phyloP scores from a whole-genome alignment of 257 asterid species.

The Perilla frutescens region DNA sequence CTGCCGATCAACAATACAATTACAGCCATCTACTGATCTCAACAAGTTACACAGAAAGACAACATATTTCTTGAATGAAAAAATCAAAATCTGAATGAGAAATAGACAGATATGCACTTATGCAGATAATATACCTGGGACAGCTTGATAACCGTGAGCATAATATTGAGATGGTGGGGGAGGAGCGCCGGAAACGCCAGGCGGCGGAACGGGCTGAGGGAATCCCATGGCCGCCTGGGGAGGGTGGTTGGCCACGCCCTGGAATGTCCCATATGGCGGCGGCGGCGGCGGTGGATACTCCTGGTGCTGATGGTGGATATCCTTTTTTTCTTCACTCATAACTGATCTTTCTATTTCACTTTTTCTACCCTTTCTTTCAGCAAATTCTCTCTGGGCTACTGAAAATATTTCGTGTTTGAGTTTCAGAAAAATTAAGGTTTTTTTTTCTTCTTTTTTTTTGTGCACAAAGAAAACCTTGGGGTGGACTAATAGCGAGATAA shows the following conservation, averaged over 20 bases:
- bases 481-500: background rate
- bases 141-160: constrained; percentile 82
- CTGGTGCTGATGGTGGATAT: constrained; percentile 44
- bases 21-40: constrained; percentile 24
- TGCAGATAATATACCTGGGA: constrained; percentile 56
- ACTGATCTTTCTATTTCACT: constrained; percentile 10
- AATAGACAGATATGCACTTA: background rate
- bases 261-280: constrained; percentile 83
- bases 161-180: constrained; percentile 58
- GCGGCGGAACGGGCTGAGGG: constrained; percentile 92
- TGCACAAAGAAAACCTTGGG: background rate
- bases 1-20: constrained; percentile 28
- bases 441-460: background rate
- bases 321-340: constrained; percentile 66
- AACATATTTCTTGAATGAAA: constrained; percentile 18
- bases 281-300: constrained; percentile 43
- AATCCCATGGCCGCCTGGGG: constrained; percentile 74
- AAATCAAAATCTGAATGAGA: constrained; percentile 7
- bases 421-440: background rate
- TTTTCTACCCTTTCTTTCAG: background rate
- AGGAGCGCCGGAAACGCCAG: constrained; percentile 60
- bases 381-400: background rate
- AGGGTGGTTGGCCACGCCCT: constrained; percentile 77
- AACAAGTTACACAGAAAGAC: constrained; percentile 26
- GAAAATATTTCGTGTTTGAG: constrained; percentile 1